Evolutionary conservation across 2,329 filamentous ascomycete genomes (phyloP), one percentile per base, ranked within the genome.

Genomic region (Fusarium tricinctum): DNA sequence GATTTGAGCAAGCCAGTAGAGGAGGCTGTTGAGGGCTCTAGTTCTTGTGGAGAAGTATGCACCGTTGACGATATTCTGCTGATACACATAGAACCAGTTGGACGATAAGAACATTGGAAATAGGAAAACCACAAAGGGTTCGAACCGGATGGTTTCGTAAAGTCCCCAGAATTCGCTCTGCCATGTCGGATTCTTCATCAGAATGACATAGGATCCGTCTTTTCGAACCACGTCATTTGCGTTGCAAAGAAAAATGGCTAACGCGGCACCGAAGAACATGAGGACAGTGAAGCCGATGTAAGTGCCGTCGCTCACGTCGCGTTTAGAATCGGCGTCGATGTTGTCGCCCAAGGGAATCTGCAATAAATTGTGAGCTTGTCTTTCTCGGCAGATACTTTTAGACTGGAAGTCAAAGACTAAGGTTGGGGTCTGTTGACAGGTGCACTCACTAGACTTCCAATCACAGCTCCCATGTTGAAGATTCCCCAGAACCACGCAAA

Each of bases 401-500:
- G 23, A 28, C 9, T 12, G 26, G 26, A 28, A 9, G 3, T 28
- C 9, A 12, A 28, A 3, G 9, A 12, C 9, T 3, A 28, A 12
- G 9, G 9, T 28, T 10, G 9, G 26, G 9, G 2, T 12, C 26
- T 3, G 4, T 28, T 10, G 26, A 28, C 26, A 10, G 9, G 3
- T 10, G 6, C 2, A 74, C 80, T 72, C 75, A 84, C 81, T 75
- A 90, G 79, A 73, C 90, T 89, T 62, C 94, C 94, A 76, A 97
- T 92, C 58, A 97, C 94, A 73, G 89, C 93, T 70, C 94, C 94
- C 60, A 96, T 80, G 78, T 97, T 97, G 84, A 97, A 97, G 73
- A 97, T 97, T 75, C 94, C 89, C 94, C 94, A 97, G 81, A 97
- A 97, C 82, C 89, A 90, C 58, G 92, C 92, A 77, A 97, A 97